Percentiles rank a stretch among this genome's conserved stretches.
These are phyloP conservation scores for Trichoderma erinaceum DNA, from an alignment of 495 filamentous ascomycete genomes.

Conservation along the genomic window DNA sequence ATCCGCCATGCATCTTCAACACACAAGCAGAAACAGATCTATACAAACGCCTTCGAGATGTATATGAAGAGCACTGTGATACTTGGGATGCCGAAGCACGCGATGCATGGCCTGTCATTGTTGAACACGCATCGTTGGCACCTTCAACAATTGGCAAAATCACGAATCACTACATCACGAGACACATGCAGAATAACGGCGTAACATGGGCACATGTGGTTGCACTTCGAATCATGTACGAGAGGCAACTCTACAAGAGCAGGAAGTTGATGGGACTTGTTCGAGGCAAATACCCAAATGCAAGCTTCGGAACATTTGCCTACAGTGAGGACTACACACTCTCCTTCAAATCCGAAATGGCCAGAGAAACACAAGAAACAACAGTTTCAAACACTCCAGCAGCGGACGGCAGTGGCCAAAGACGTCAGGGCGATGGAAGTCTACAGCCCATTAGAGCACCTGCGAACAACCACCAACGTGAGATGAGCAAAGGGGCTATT, in stretches of 20 bases:
- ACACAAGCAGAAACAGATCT: neutral
- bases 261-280: neutral
- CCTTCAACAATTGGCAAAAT: neutral
- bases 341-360: too few relatives aligned
- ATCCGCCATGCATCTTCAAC: neutral
- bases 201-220: neutral
- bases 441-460: too few relatives aligned
- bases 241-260: neutral
- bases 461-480: too few relatives aligned
- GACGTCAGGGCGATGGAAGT: too few relatives aligned
- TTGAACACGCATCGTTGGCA: neutral
- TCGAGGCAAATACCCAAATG: neutral
- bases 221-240: neutral
- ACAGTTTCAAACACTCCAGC: too few relatives aligned
- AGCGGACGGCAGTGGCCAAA: too few relatives aligned
- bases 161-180: neutral
- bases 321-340: neutral
- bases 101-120: neutral
- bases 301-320: neutral
- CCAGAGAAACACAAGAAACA: too few relatives aligned
- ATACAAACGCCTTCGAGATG: neutral
- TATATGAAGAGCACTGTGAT: neutral
- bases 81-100: neutral
- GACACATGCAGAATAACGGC: neutral
- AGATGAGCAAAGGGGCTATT: too few relatives aligned